A percentile compares a stretch with the other conserved stretches of the same genome.
These are phyloP conservation scores for Triticum urartu DNA, from an alignment of 176 grass and related monocot species.

Conservation along the genomic window DNA sequence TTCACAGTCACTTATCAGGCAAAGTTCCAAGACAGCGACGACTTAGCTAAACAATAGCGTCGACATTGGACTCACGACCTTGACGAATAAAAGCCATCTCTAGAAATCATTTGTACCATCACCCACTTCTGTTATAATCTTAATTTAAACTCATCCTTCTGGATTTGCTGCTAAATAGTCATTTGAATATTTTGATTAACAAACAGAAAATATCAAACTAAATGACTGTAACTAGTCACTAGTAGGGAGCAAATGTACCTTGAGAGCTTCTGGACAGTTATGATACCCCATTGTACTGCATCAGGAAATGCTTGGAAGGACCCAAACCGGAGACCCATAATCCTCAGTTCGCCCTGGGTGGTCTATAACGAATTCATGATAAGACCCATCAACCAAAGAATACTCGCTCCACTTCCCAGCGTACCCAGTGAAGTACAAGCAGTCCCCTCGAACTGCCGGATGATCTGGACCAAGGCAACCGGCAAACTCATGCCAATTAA, in stretches of 20 bases:
- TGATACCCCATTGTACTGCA: not conserved
- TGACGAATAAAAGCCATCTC: too few relatives aligned
- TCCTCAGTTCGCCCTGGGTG: not conserved
- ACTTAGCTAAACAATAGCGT: not conserved
- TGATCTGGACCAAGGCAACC: not conserved
- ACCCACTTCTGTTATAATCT: too few relatives aligned
- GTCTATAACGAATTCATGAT: not conserved
- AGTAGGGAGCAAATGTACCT: not conserved
- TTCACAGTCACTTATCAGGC: not conserved
- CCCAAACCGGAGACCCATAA: not conserved
- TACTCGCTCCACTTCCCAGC: not conserved
- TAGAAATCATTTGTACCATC: too few relatives aligned
- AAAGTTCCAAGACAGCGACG: not conserved
- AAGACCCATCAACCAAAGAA: not conserved
- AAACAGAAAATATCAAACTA: not conserved
- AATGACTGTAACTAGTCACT: not conserved
- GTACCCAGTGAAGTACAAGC: not conserved
- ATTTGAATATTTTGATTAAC: not conserved
- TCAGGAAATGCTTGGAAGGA: not conserved
- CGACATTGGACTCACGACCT: too few relatives aligned
- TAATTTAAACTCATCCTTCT: too few relatives aligned
- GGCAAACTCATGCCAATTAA: not conserved
- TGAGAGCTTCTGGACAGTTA: not conserved
- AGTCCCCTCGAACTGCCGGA: not conserved
- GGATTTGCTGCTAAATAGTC: not conserved